Conservation (phyloP, 805 yeast genomes). For the Candida sonorensis region DNA sequence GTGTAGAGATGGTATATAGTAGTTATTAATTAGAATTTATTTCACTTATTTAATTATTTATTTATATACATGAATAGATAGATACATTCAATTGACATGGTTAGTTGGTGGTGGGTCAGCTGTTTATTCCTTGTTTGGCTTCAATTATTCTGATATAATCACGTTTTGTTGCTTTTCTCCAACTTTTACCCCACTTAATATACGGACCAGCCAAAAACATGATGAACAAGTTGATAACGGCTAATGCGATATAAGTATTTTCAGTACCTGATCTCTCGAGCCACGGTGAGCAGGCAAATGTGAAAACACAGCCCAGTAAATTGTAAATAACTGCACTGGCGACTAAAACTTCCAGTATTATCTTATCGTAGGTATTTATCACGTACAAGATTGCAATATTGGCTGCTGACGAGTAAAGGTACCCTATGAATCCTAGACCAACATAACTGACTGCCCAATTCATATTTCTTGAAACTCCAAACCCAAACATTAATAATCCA, state of each 20-base stretch:
- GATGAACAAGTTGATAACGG: slow-evolving; percentile 47
- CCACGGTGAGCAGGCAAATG: slow-evolving; percentile 64
- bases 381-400: slow-evolving; percentile 60
- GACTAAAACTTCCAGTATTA: slow-evolving; percentile 61
- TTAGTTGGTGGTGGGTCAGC: too few species aligned
- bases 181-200: slow-evolving; percentile 51
- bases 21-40: too few species aligned
- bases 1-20: too few species aligned
- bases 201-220: slow-evolving; percentile 50
- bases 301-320: slow-evolving; percentile 55
- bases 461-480: slow-evolving; percentile 48
- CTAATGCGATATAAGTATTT: slow-evolving; percentile 55
- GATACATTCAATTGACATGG: too few species aligned
- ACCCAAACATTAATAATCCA: slow-evolving; percentile 59
- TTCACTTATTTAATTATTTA: too few species aligned
- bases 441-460: slow-evolving; percentile 49
- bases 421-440: slow-evolving; percentile 59
- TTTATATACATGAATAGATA: too few species aligned
- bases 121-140: slow-evolving; percentile 39
- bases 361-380: slow-evolving; percentile 61
- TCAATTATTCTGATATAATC: slow-evolving; percentile 45
- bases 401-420: slow-evolving; percentile 63
- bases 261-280: slow-evolving; percentile 47
- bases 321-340: slow-evolving; percentile 60
- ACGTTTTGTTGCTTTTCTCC: slow-evolving; percentile 48